A percentile compares a stretch with the other conserved stretches of the same genome.
These are phyloP conservation scores for Penicillium italicum DNA, from an alignment of 2,329 filamentous ascomycete species.

Conservation along the genomic window DNA sequence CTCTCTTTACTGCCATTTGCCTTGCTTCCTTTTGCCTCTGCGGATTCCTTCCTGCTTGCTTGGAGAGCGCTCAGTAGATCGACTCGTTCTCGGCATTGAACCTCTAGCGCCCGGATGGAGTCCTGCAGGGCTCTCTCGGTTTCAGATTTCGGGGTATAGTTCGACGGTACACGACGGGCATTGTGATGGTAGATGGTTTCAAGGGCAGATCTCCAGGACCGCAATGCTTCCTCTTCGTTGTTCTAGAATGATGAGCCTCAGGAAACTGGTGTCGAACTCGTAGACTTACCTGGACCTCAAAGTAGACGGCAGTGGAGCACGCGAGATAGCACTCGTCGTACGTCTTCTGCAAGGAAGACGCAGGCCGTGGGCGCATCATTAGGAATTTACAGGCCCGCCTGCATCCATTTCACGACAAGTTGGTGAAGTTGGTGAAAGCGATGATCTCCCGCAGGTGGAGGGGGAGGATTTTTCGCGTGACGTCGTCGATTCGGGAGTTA, in stretches of 20 bases:
- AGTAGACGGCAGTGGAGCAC: slow-evolving; percentile 94
- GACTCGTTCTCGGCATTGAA: slow-evolving; percentile 90
- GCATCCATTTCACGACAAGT: slow-evolving; percentile 20
- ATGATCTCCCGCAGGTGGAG: slow-evolving; percentile 23
- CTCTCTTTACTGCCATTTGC: slow-evolving; percentile 22
- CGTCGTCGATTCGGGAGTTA: slow-evolving; percentile 28
- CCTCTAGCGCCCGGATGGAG: slow-evolving; percentile 75
- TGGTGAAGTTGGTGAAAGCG: slow-evolving; percentile 18
- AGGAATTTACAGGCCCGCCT: slow-evolving; percentile 22
- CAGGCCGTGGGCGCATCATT: slow-evolving; percentile 56
- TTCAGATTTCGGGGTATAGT: slow-evolving; percentile 68
- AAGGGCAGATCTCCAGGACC: slow-evolving; percentile 84
- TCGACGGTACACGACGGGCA: slow-evolving; percentile 67
- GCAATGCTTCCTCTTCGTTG: slow-evolving; percentile 84
- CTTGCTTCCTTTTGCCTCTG: slow-evolving; percentile 22
- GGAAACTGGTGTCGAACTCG: slow-evolving; percentile 1
- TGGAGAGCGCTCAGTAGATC: slow-evolving; percentile 80
- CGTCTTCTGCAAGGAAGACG: slow-evolving; percentile 85
- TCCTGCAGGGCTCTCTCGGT: slow-evolving; percentile 80
- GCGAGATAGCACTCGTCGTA: slow-evolving; percentile 95
- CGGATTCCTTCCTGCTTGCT: slow-evolving; percentile 55
- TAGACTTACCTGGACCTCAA: slow-evolving; percentile 74
- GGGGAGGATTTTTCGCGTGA: slow-evolving; percentile 31
- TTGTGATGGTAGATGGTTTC: slow-evolving; percentile 86
- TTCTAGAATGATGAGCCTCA: slow-evolving; percentile 54